Evolutionary conservation across 208 protist species (phyloP).

Genomic region (Trypanosomatidae sp.): DNA sequence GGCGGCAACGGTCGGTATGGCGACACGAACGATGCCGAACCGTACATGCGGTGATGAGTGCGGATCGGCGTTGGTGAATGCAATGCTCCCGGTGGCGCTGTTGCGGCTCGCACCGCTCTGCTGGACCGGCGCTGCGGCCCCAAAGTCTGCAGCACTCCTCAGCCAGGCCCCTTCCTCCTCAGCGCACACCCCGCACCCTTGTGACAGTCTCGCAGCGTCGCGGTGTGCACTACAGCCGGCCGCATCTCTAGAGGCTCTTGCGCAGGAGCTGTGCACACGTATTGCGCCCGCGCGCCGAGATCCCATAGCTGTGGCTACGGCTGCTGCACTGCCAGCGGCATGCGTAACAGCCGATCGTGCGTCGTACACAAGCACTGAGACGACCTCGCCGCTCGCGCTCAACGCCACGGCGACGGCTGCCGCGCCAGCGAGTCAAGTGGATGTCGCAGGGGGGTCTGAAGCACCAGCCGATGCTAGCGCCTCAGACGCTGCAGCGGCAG

Average conservation of each 20-base stretch:
- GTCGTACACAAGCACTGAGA: not conserved
- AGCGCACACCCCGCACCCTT: not conserved
- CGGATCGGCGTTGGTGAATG: conserved; percentile 3
- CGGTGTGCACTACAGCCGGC: not conserved
- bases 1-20: not conserved
- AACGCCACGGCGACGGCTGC: not conserved
- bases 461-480: not conserved
- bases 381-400: not conserved
- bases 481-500: conserved; percentile 10
- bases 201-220: not conserved
- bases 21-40: not conserved
- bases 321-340: not conserved
- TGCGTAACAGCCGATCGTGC: not conserved
- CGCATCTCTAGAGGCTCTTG: not conserved
- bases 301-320: not conserved
- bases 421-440: not conserved
- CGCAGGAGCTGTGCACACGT: not conserved
- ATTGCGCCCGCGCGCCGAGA: not conserved
- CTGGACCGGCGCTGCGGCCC: conserved; percentile 14
- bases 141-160: not conserved
- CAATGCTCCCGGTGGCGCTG: conserved; percentile 23
- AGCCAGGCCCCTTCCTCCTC: not conserved
- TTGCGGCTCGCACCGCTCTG: conserved; percentile 22
- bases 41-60: conserved; percentile 1
- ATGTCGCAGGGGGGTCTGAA: not conserved